phyloP scores from a whole-genome alignment of 1,139 yeast genomes.

The Protomyces pachydermus region DNA sequence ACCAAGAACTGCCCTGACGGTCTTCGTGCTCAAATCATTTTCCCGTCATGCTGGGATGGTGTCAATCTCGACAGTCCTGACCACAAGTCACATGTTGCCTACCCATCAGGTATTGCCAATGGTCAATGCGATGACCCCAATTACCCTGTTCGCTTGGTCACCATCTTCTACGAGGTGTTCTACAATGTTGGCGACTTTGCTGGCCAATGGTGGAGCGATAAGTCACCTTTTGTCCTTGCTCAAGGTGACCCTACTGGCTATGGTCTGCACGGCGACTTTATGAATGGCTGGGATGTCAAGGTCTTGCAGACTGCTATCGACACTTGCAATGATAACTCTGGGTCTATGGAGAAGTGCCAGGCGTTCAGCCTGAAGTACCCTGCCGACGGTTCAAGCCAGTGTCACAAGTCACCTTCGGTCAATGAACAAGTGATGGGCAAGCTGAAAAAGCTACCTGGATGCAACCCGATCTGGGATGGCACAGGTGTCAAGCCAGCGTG shows the following conservation, averaged over 20 bases:
- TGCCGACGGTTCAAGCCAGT: background rate
- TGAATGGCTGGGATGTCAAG: slow-evolving; percentile 27
- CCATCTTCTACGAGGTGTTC: slow-evolving; percentile 27
- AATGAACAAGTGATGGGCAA: background rate
- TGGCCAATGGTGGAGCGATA: slow-evolving; percentile 11
- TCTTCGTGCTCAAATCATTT: slow-evolving; percentile 27
- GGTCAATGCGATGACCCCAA: slow-evolving; percentile 26
- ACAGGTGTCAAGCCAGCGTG: slow-evolving; percentile 4
- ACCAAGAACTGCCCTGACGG: slow-evolving; percentile 29
- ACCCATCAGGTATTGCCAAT: slow-evolving; percentile 13
- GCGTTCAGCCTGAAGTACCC: slow-evolving; percentile 13
- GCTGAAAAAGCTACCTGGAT: slow-evolving; percentile 16
- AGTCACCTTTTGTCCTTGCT: slow-evolving; percentile 21
- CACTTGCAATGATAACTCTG: slow-evolving; percentile 20
- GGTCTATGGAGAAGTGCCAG: slow-evolving; percentile 14
- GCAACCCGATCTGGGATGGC: slow-evolving; percentile 11
- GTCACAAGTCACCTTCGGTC: slow-evolving; percentile 16
- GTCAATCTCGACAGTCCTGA: slow-evolving; percentile 24
- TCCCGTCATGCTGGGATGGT: slow-evolving; percentile 31
- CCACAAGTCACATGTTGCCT: slow-evolving; percentile 29
- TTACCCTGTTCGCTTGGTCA: slow-evolving; percentile 18
- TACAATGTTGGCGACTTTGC: slow-evolving; percentile 13
- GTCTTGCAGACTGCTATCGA: slow-evolving; percentile 24
- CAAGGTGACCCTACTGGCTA: slow-evolving; percentile 25
- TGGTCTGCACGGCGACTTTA: slow-evolving; percentile 28